A percentile compares a stretch with the other conserved stretches of the same genome.
These are phyloP conservation scores for Reutealis trisperma DNA, from an alignment of 345 rosid species.

Conservation along the genomic window DNA sequence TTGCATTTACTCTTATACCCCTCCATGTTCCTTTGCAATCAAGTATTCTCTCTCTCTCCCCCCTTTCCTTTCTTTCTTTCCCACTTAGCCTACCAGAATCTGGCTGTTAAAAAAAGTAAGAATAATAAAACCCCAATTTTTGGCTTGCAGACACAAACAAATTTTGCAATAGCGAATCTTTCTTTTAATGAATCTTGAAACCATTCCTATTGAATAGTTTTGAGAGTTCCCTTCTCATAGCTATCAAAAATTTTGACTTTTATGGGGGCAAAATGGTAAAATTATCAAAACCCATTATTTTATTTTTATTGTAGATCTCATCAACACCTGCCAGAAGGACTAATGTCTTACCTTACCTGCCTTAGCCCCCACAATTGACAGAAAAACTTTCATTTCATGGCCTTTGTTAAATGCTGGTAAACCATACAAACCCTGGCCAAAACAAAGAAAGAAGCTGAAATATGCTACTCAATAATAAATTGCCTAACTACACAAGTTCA, in stretches of 20 bases:
- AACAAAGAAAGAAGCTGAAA: too few species aligned
- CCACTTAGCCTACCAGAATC: conserved; percentile 4
- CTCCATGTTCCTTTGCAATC: conserved; percentile 10
- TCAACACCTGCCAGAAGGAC: too few species aligned
- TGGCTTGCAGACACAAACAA: conserved; percentile 14
- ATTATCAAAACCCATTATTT: neutral
- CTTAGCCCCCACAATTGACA: neutral
- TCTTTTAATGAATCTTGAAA: neutral
- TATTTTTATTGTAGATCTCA: too few species aligned
- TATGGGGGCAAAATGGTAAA: neutral
- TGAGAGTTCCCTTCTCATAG: neutral
- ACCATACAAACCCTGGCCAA: too few species aligned
- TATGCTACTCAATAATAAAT: too few species aligned
- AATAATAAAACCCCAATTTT: conserved; percentile 12
- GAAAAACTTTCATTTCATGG: neutral
- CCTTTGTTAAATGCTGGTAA: neutral
- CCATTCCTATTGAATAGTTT: neutral
- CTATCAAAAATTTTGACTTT: neutral
- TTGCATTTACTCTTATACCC: conserved; percentile 22
- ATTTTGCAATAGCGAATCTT: neutral
- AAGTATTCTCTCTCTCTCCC: conserved; percentile 2
- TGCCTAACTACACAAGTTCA: too few species aligned
- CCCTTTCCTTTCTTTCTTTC: neutral
- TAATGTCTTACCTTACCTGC: too few species aligned
- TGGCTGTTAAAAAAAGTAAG: conserved; percentile 2